A percentile compares a stretch with the other conserved stretches of the same genome.
Conservation (phyloP, 768 basidiomycete species). For the Melanogaster broomeanus region DNA sequence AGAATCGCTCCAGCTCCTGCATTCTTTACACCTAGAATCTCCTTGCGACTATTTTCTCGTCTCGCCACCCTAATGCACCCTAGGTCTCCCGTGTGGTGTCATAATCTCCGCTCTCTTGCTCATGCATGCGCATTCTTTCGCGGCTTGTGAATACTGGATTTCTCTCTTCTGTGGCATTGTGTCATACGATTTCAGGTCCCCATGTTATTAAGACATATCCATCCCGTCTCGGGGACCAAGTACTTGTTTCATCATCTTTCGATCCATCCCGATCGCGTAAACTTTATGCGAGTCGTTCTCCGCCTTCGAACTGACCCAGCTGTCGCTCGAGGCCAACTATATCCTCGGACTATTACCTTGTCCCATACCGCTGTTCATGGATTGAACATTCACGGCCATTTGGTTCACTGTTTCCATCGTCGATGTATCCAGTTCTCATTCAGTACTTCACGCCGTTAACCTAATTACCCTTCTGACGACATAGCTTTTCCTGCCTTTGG, state of each 20-base stretch:
- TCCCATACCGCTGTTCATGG: constrained; percentile 36
- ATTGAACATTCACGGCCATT: constrained; percentile 33
- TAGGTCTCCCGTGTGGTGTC: constrained; percentile 34
- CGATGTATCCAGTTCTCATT: constrained; percentile 34
- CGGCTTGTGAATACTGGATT: constrained; percentile 39
- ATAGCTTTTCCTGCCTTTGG: constrained; percentile 33
- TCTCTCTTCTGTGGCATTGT: constrained; percentile 23
- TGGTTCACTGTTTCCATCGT: constrained; percentile 28
- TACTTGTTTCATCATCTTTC: constrained; percentile 30
- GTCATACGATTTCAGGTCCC: constrained; percentile 26
- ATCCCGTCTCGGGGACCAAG: constrained; percentile 57
- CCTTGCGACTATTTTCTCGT: constrained; percentile 19
- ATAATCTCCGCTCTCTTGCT: constrained; percentile 43
- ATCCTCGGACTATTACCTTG: constrained; percentile 32
- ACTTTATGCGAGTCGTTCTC: constrained; percentile 28
- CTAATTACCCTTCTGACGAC: constrained; percentile 40
- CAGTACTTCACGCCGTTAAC: constrained; percentile 35
- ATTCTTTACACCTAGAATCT: constrained; percentile 28
- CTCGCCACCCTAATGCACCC: constrained; percentile 32
- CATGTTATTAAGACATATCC: constrained; percentile 58
- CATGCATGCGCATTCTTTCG: constrained; percentile 34
- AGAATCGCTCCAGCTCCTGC: constrained; percentile 9
- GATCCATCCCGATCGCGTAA: constrained; percentile 31
- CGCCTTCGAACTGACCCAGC: constrained; percentile 21
- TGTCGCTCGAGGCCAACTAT: constrained; percentile 28